Evolutionary conservation across 2,329 filamentous ascomycete species (phyloP).

Genomic region (Aspergillus cejpii): DNA sequence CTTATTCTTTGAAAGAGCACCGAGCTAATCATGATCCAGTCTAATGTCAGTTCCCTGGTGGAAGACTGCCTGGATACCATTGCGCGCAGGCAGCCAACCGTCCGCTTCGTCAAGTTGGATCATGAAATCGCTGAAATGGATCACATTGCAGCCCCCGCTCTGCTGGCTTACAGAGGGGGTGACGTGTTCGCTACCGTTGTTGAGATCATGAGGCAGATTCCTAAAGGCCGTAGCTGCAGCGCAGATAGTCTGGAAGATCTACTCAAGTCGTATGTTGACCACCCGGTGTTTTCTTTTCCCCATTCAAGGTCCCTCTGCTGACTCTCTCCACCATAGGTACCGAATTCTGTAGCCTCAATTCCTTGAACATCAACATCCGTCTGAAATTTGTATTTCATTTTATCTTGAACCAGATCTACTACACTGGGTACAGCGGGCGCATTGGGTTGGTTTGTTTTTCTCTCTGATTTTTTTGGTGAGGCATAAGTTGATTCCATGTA

Average conservation of each 20-base stretch:
- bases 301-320: slow-evolving; percentile 5
- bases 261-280: slow-evolving; percentile 47
- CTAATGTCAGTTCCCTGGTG: slow-evolving; percentile 68
- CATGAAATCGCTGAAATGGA: slow-evolving; percentile 93
- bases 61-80: slow-evolving; percentile 71
- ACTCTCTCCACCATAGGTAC: slow-evolving; percentile 18
- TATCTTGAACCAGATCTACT: neutral
- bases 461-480: neutral
- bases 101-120: slow-evolving; percentile 86
- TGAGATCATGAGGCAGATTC: slow-evolving; percentile 79
- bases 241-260: slow-evolving; percentile 52
- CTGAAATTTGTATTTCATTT: neutral
- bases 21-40: slow-evolving; percentile 46
- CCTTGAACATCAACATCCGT: neutral
- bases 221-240: slow-evolving; percentile 48
- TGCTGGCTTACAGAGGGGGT: slow-evolving; percentile 81
- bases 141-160: slow-evolving; percentile 74
- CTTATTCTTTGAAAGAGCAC: slow-evolving; percentile 2
- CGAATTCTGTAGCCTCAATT: slow-evolving; percentile 23
- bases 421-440: neutral
- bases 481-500: neutral
- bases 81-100: slow-evolving; percentile 61
- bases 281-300: neutral
- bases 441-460: neutral
- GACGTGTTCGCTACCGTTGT: slow-evolving; percentile 88